A percentile compares a stretch with the other conserved stretches of the same genome.
Conservation (phyloP, 2,329 filamentous ascomycete genomes). For the Epichloe aotearoae region DNA sequence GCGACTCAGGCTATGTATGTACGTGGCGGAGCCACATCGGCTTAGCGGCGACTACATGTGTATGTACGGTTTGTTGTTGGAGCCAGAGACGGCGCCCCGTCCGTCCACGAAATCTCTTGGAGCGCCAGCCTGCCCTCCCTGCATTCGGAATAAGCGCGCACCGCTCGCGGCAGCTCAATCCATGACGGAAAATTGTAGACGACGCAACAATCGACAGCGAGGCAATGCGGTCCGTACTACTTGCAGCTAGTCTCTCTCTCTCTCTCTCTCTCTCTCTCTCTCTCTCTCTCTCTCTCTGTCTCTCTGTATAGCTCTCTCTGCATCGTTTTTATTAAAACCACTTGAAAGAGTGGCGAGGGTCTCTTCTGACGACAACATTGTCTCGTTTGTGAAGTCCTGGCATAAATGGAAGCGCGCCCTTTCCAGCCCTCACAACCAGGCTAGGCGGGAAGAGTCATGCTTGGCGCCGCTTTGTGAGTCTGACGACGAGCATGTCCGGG, state of each 20-base stretch:
- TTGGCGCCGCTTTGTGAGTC: background rate
- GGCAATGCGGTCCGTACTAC: no score
- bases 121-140: background rate
- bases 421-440: background rate
- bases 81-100: no score
- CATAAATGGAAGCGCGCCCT: background rate
- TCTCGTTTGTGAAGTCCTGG: background rate
- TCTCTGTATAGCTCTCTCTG: no score
- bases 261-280: no score
- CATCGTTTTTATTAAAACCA: no score
- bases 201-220: background rate
- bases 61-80: background rate
- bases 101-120: background rate
- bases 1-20: background rate
- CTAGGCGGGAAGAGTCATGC: background rate
- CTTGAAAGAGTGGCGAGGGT: background rate
- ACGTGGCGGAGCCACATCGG: background rate
- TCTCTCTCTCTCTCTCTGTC: no score
- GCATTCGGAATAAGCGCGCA: background rate
- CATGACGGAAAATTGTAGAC: background rate
- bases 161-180: background rate
- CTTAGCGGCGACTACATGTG: background rate
- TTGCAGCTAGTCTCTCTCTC: no score
- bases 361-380: background rate
- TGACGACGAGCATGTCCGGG: background rate